These are phyloP conservation scores for Batrachochytrium dendrobatidis DNA, from an alignment of 371 early-diverging fungal species.

Conservation along the genomic window DNA sequence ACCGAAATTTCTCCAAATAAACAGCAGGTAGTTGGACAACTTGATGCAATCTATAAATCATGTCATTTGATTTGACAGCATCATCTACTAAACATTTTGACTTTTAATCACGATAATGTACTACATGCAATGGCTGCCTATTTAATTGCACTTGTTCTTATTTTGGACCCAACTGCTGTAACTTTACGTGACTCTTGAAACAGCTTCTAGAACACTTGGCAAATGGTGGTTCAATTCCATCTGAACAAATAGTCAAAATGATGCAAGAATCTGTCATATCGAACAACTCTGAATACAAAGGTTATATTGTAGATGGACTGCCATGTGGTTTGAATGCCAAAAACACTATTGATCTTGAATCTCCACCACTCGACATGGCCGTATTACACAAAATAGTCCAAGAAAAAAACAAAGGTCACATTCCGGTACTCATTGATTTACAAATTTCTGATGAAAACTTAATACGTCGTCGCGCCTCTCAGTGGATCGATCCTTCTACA, in stretches of 20 bases:
- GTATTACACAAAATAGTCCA: conserved; percentile 8
- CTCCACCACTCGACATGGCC: conserved; percentile 5
- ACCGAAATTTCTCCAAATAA: conserved; percentile 4
- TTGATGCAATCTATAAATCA: background rate
- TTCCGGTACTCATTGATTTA: conserved; percentile 25
- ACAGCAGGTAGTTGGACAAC: conserved; percentile 3
- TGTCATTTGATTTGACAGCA: background rate
- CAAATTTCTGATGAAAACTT: conserved; percentile 28
- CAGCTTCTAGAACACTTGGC: background rate
- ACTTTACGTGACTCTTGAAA: too few species aligned
- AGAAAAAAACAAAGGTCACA: conserved; percentile 7
- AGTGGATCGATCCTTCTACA: conserved; percentile 33
- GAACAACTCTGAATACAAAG: conserved; percentile 20
- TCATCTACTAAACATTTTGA: background rate
- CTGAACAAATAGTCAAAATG: conserved; percentile 6
- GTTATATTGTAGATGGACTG: conserved; percentile 34
- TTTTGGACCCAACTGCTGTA: background rate
- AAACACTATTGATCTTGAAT: background rate
- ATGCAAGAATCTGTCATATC: conserved; percentile 8
- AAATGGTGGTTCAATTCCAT: background rate
- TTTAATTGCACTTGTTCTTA: background rate
- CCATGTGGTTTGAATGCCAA: conserved; percentile 12
- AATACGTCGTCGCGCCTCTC: conserved; percentile 17
- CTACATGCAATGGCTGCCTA: background rate
- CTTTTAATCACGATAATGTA: background rate